A percentile compares a stretch with the other conserved stretches of the same genome.
phyloP scores from a whole-genome alignment of 306 rosid species.

The Sicyos edulis region DNA sequence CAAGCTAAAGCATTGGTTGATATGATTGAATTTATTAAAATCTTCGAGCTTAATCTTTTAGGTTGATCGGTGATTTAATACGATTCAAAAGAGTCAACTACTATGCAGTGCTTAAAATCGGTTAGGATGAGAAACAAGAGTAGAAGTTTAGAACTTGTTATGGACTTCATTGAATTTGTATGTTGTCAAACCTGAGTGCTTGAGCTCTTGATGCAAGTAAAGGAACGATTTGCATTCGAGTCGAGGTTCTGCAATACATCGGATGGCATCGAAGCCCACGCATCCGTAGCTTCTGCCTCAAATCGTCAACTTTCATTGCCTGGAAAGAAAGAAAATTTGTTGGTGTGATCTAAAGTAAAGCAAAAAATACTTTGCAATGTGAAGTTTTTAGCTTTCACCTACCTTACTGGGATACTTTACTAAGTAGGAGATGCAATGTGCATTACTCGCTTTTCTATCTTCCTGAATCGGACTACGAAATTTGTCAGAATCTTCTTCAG shows the following conservation, averaged over 20 bases:
- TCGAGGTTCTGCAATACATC: conserved; percentile 53
- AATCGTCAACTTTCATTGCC: conserved; percentile 56
- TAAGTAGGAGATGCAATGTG: conserved; percentile 54
- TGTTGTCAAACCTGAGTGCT: conserved; percentile 49
- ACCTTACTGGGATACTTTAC: conserved; percentile 49
- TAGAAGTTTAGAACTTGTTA: not conserved
- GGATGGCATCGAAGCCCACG: conserved; percentile 72
- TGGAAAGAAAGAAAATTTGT: conserved; percentile 18
- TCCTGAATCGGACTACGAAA: conserved; percentile 33
- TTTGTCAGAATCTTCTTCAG: conserved; percentile 21
- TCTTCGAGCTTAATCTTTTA: no score
- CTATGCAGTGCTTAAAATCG: no score
- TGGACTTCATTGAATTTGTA: not conserved
- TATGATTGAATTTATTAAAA: no score
- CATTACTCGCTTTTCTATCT: conserved; percentile 46
- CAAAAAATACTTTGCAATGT: not conserved
- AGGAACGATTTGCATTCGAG: conserved; percentile 57
- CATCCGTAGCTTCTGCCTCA: conserved; percentile 70
- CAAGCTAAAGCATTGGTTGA: no score
- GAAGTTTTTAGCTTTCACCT: not conserved
- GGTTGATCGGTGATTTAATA: no score
- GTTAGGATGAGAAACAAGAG: no score
- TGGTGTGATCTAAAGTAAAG: not conserved
- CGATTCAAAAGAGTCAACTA: no score
- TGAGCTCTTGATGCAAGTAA: conserved; percentile 69